Conservation (phyloP, 2,329 filamentous ascomycete species). For the Trichoderma sp. region DNA sequence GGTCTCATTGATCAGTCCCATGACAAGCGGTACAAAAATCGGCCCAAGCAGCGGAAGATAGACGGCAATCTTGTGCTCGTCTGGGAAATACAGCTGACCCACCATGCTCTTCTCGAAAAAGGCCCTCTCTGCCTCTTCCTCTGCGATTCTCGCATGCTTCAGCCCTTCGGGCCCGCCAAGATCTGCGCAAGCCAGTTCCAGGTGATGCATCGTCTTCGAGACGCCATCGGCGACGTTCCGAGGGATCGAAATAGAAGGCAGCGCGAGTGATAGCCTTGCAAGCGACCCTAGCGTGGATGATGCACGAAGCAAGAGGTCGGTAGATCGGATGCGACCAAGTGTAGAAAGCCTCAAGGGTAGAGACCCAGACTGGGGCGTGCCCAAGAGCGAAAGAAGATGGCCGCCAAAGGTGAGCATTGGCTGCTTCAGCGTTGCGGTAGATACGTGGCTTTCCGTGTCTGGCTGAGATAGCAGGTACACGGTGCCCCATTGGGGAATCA, state of each 20-base stretch:
- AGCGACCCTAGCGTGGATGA: conserved; percentile 93
- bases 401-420: conserved; percentile 88
- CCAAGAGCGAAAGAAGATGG: conserved; percentile 84
- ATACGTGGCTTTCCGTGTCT: conserved; percentile 53
- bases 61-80: conserved; percentile 97
- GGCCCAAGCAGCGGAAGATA: conserved; percentile 91
- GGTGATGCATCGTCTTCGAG: conserved; percentile 72
- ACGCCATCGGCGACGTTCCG: conserved; percentile 84
- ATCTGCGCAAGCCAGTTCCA: conserved; percentile 74
- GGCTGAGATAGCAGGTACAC: conserved; percentile 60
- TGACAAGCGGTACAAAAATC: conserved; percentile 83
- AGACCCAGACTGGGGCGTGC: conserved; percentile 79
- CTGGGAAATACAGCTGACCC: conserved; percentile 95
- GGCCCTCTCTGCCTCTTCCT: conserved; percentile 84
- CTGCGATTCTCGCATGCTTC: conserved; percentile 78
- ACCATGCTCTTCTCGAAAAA: conserved; percentile 99
- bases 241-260: conserved; percentile 90
- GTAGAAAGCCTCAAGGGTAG: conserved; percentile 83
- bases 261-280: conserved; percentile 77
- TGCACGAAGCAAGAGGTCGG: conserved; percentile 82
- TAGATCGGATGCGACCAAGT: conserved; percentile 80
- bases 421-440: conserved; percentile 67
- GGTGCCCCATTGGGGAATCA: conserved; percentile 93
- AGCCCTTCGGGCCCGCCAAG: conserved; percentile 69
- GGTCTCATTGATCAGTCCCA: conserved; percentile 80